Percentiles rank a stretch among this genome's conserved stretches.
These are phyloP conservation scores for Saccharomycopsis crataegensis DNA, from an alignment of 1,139 yeast species.

Conservation along the genomic window DNA sequence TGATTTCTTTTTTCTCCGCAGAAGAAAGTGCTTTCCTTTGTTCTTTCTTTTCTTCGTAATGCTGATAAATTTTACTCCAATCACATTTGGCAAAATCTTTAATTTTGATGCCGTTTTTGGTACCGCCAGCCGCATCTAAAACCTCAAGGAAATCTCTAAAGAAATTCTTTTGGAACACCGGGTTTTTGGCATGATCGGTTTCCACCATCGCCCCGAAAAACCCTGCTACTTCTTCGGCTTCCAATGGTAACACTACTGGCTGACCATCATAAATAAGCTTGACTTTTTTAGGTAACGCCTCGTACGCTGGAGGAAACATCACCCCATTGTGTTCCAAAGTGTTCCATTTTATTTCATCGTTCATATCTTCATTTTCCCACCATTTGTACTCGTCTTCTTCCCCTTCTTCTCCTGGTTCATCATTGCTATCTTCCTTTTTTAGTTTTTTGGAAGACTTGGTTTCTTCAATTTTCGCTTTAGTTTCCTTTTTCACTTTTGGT, in stretches of 20 bases:
- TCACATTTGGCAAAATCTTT: constrained; percentile 64
- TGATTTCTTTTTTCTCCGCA: constrained; percentile 66
- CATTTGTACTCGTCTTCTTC: constrained; percentile 64
- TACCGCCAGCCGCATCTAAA: constrained; percentile 53
- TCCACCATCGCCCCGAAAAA: constrained; percentile 85
- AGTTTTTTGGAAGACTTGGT: constrained; percentile 13
- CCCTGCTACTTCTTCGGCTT: constrained; percentile 96
- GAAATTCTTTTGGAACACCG: constrained; percentile 80
- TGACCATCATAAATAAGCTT: constrained; percentile 69
- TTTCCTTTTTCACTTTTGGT: constrained; percentile 11
- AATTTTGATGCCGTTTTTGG: constrained; percentile 42
- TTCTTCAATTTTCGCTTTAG: constrained; percentile 6
- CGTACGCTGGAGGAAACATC: constrained; percentile 86
- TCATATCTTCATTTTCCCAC: constrained; percentile 79
- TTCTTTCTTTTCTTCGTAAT: constrained; percentile 65
- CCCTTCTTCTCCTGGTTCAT: constrained; percentile 39
- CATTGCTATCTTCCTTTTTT: constrained; percentile 4
- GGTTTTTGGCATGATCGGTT: constrained; percentile 83
- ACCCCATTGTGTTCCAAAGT: constrained; percentile 86
- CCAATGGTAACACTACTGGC: constrained; percentile 64
- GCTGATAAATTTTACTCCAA: constrained; percentile 64
- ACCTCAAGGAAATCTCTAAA: constrained; percentile 71
- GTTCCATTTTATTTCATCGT: constrained; percentile 80
- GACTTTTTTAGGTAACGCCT: constrained; percentile 75
- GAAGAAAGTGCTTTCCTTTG: constrained; percentile 61